These are phyloP conservation scores for Raphanus raphanistrum DNA, from an alignment of 345 rosid species.

Conservation along the genomic window DNA sequence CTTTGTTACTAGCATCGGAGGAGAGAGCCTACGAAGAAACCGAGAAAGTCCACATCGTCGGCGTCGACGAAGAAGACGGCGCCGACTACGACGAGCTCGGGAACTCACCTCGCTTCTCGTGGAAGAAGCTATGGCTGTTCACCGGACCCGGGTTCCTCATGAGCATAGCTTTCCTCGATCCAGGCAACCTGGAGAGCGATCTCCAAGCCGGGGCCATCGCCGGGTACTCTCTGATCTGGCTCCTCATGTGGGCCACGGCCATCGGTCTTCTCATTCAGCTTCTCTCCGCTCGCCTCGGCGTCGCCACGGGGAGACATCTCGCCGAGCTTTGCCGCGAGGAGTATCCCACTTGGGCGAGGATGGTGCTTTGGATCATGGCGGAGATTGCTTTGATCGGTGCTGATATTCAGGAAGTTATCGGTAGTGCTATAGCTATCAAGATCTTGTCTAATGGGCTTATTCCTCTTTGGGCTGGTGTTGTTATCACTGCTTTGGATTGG, in stretches of 20 bases:
- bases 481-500: constrained; percentile 88
- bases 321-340: constrained; percentile 92
- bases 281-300: constrained; percentile 88
- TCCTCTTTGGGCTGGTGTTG: constrained; percentile 94
- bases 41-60: constrained; percentile 74
- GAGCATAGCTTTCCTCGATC: constrained; percentile 98
- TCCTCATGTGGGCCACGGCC: constrained; percentile 90
- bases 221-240: constrained; percentile 90
- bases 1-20: constrained; percentile 19
- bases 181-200: constrained; percentile 93
- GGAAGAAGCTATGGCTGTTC: constrained; percentile 94
- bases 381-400: constrained; percentile 93
- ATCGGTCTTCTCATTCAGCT: constrained; percentile 91
- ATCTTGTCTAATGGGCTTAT: constrained; percentile 77
- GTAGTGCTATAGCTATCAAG: constrained; percentile 91
- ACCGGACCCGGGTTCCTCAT: constrained; percentile 93
- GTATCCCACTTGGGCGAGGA: constrained; percentile 85
- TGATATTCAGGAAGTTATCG: constrained; percentile 94
- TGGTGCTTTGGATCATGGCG: constrained; percentile 88
- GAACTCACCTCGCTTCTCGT: constrained; percentile 67
- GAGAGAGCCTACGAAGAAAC: constrained; percentile 70
- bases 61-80: constrained; percentile 45
- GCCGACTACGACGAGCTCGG: constrained; percentile 33
- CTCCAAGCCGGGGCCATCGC: constrained; percentile 98
- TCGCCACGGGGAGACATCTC: constrained; percentile 82